Conservation (phyloP, 2,329 filamentous ascomycete species). For the Monilinia polystroma region DNA sequence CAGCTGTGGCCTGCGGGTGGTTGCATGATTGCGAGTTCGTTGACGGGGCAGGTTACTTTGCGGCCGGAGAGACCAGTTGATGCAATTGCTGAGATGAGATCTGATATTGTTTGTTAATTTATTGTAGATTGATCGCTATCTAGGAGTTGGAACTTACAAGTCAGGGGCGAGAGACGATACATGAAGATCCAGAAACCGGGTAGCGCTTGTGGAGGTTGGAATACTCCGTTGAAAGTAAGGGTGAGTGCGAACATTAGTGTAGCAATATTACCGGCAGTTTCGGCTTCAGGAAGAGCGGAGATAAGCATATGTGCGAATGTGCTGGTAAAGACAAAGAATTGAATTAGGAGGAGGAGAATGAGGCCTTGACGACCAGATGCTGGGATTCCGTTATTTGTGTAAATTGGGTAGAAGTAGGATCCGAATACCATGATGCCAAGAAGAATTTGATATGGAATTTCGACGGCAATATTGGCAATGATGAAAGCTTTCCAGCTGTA, state of each 20-base stretch:
- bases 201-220: constrained; percentile 61
- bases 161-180: constrained; percentile 65
- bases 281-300: constrained; percentile 70
- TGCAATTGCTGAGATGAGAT: constrained; percentile 69
- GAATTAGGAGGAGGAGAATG: constrained; percentile 73
- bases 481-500: constrained; percentile 43
- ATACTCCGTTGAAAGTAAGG: constrained; percentile 74
- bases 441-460: constrained; percentile 80
- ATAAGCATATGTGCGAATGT: constrained; percentile 82
- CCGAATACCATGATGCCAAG: constrained; percentile 74
- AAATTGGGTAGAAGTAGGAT: constrained; percentile 76
- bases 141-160: constrained; percentile 35
- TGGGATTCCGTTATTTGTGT: constrained; percentile 60
- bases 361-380: constrained; percentile 47
- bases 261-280: constrained; percentile 74
- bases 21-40: constrained; percentile 66
- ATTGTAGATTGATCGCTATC: neutral
- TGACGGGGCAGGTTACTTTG: constrained; percentile 61
- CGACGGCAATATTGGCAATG: constrained; percentile 62
- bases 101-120: constrained; percentile 50
- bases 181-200: constrained; percentile 83
- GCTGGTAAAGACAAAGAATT: constrained; percentile 78
- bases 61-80: constrained; percentile 68
- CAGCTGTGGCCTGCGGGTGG: constrained; percentile 60
- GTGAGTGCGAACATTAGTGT: constrained; percentile 73